Conservation (phyloP, 2,329 filamentous ascomycete genomes). For the Aureobasidium namibiae region DNA sequence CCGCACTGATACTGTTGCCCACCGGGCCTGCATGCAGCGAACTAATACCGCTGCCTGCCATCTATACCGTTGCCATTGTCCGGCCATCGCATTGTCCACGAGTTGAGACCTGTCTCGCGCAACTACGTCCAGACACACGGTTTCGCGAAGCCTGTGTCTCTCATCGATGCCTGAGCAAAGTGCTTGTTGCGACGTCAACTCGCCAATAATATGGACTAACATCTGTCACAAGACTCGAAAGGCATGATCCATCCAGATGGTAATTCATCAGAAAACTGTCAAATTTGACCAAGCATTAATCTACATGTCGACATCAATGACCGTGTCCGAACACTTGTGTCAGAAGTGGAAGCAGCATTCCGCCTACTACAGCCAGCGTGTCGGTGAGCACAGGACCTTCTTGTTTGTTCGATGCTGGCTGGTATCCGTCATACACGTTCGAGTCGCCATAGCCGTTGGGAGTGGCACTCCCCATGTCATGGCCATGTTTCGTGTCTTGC, state of each 20-base stretch:
- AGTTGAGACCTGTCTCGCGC: background rate
- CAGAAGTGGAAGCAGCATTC: slow-evolving; percentile 70
- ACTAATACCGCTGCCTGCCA: background rate
- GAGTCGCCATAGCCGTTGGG: slow-evolving; percentile 33
- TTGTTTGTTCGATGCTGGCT: slow-evolving; percentile 9
- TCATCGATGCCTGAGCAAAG: background rate
- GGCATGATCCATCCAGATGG: background rate
- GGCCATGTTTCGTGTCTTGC: slow-evolving; percentile 57
- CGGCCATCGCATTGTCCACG: background rate
- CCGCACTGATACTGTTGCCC: background rate
- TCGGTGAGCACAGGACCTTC: slow-evolving; percentile 28
- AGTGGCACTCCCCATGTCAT: slow-evolving; percentile 38
- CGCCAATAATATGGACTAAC: background rate
- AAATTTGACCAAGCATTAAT: background rate
- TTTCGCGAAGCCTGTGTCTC: background rate
- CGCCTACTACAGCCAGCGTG: slow-evolving; percentile 61
- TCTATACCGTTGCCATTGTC: background rate
- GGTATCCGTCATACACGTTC: slow-evolving; percentile 14
- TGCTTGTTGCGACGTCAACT: background rate
- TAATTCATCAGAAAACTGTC: background rate
- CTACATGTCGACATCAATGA: slow-evolving; percentile 33
- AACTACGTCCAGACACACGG: background rate
- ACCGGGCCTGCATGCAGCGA: slow-evolving; percentile 5
- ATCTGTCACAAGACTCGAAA: background rate
- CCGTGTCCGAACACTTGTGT: slow-evolving; percentile 67